phyloP scores from a whole-genome alignment of 2,329 filamentous ascomycete species.

The Fusarium equiseti region DNA sequence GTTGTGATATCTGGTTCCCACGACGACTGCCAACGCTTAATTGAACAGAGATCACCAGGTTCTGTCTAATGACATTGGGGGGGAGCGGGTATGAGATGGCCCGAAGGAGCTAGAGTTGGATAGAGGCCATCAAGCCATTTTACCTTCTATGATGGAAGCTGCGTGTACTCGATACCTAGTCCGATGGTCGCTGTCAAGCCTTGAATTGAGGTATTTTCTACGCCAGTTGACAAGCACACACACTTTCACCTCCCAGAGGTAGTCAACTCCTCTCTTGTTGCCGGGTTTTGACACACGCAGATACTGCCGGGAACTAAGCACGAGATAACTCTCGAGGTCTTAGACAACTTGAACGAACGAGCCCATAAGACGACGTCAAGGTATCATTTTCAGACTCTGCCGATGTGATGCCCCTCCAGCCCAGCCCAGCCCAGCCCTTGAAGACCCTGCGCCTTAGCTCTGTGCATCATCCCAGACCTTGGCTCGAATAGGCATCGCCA shows the following conservation, averaged over 20 bases:
- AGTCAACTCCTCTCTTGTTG: not conserved
- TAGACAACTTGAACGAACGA: conserved; percentile 18
- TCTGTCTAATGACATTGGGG: conserved; percentile 28
- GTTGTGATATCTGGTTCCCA: conserved; percentile 11
- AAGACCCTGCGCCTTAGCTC: conserved; percentile 42
- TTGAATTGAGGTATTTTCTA: conserved; percentile 31
- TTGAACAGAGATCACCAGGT: conserved; percentile 12
- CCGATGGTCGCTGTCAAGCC: not conserved
- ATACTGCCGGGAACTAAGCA: conserved; percentile 23
- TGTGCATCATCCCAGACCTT: conserved; percentile 43
- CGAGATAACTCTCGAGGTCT: conserved; percentile 1
- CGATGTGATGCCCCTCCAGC: conserved; percentile 24
- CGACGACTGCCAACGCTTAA: conserved; percentile 12
- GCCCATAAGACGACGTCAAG: not conserved
- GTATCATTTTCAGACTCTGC: conserved; percentile 2
- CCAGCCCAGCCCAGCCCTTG: not conserved
- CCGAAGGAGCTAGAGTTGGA: conserved; percentile 17
- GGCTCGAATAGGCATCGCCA: conserved; percentile 46
- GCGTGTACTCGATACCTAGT: conserved; percentile 17
- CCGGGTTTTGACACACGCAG: conserved; percentile 14
- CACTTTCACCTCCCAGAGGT: not conserved
- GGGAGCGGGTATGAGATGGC: conserved; percentile 36
- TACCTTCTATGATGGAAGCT: not conserved
- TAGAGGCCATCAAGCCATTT: not conserved
- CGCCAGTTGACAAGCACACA: not conserved